Conservation (phyloP, 1,139 yeast genomes). For the Geotrichum bryndzae region DNA sequence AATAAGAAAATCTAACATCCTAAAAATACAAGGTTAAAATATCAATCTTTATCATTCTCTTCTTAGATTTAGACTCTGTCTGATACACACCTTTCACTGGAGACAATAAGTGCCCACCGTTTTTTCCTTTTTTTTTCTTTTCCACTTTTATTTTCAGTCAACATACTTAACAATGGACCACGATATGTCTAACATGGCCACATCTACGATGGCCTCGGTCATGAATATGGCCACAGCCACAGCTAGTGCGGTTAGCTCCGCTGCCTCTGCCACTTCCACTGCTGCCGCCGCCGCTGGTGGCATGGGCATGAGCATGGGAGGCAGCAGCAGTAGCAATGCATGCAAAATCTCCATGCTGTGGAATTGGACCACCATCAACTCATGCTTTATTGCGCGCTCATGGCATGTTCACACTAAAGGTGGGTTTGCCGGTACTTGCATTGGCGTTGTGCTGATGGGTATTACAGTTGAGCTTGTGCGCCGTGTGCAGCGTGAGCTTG, state of each 20-base stretch:
- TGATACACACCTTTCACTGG: too few species aligned
- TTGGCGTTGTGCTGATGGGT: conserved; percentile 56
- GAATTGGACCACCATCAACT: conserved; percentile 56
- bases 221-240: conserved; percentile 17
- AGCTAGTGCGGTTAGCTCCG: conserved; percentile 10
- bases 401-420: conserved; percentile 61
- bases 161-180: conserved; percentile 10
- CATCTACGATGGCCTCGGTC: conserved; percentile 4
- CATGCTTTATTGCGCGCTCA: conserved; percentile 53
- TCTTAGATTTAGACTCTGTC: too few species aligned
- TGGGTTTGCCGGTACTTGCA: conserved; percentile 65
- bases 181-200: conserved; percentile 4
- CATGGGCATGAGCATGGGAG: conserved; percentile 14
- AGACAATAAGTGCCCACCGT: not conserved
- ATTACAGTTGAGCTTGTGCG: conserved; percentile 53
- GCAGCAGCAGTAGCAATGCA: conserved; percentile 11
- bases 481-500: conserved; percentile 53
- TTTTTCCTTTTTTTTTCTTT: too few species aligned
- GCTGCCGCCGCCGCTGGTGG: conserved; percentile 8
- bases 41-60: too few species aligned
- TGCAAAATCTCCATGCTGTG: conserved; percentile 35
- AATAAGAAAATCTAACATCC: too few species aligned
- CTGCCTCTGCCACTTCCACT: conserved; percentile 8
- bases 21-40: too few species aligned
- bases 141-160: too few species aligned